Conservation (phyloP, 2,329 filamentous ascomycete genomes). For the Harringtonia lauricola region DNA sequence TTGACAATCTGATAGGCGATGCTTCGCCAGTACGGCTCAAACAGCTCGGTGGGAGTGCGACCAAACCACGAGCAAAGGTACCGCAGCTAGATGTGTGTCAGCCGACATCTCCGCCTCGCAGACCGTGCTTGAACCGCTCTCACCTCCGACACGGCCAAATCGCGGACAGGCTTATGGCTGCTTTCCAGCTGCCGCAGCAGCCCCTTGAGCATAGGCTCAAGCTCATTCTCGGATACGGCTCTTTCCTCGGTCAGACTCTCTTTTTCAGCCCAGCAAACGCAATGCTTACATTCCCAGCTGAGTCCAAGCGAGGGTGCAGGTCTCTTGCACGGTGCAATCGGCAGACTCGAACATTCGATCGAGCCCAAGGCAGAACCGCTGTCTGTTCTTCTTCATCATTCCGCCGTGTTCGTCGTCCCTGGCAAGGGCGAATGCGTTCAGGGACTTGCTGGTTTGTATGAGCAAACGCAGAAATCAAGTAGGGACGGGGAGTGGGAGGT, state of each 20-base stretch:
- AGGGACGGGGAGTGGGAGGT: background rate
- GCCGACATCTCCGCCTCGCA: too few species aligned
- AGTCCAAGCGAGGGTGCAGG: constrained; percentile 8
- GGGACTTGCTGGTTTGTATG: constrained; percentile 5
- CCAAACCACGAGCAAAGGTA: constrained; percentile 57
- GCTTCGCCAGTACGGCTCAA: constrained; percentile 81
- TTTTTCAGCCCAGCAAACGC: too few species aligned
- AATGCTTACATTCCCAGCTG: constrained; percentile 11
- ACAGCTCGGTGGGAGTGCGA: constrained; percentile 54
- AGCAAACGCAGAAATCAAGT: background rate
- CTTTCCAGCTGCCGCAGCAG: constrained; percentile 8
- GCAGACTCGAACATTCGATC: constrained; percentile 4
- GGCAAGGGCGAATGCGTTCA: constrained; percentile 5
- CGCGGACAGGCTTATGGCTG: constrained; percentile 5
- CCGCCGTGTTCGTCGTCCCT: background rate
- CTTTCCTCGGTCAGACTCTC: constrained; percentile 5
- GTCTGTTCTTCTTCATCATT: constrained; percentile 4
- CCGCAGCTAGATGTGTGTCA: constrained; percentile 35
- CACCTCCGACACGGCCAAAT: constrained; percentile 9
- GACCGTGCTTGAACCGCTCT: too few species aligned
- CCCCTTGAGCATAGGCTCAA: constrained; percentile 10
- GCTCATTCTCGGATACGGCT: constrained; percentile 7
- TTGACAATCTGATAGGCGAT: constrained; percentile 75
- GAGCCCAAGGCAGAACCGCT: constrained; percentile 7
- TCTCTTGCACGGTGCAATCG: constrained; percentile 9